A percentile compares a stretch with the other conserved stretches of the same genome.
Conservation (phyloP, 2,329 filamentous ascomycete species). For the Aspergillus ochraceus region DNA sequence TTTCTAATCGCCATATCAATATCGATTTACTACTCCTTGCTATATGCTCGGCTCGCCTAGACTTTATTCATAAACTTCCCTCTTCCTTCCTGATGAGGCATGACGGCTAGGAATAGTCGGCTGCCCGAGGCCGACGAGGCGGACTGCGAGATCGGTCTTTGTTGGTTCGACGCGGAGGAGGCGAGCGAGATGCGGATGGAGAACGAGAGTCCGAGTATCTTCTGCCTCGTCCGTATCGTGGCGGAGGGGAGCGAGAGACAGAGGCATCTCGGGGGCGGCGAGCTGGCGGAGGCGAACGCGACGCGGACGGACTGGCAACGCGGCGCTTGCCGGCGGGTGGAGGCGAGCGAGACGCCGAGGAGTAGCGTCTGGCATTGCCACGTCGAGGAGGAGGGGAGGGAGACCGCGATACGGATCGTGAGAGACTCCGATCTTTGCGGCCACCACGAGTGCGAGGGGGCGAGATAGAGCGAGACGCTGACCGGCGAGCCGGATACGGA, state of each 20-base stretch:
- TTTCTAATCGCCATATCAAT: no score
- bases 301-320: constrained; percentile 18
- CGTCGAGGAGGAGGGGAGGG: constrained; percentile 30
- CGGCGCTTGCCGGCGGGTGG: constrained; percentile 26
- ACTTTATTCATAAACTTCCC: neutral
- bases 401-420: constrained; percentile 34
- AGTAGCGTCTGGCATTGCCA: constrained; percentile 18
- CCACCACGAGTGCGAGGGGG: constrained; percentile 27
- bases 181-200: constrained; percentile 17
- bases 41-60: no score
- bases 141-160: constrained; percentile 12
- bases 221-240: constrained; percentile 11
- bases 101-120: constrained; percentile 9
- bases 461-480: constrained; percentile 33
- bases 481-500: constrained; percentile 26
- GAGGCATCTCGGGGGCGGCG: constrained; percentile 26
- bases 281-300: constrained; percentile 17
- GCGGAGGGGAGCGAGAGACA: constrained; percentile 21
- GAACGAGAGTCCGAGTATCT: constrained; percentile 22
- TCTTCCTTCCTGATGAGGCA: neutral
- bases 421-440: constrained; percentile 30
- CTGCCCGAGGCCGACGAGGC: constrained; percentile 17
- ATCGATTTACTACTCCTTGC: no score
- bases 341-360: constrained; percentile 31
- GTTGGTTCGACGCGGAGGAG: constrained; percentile 12